Percentiles rank a stretch among this genome's conserved stretches.
phyloP scores from a whole-genome alignment of 1,284 basidiomycete genomes.

The Ustanciosporium gigantosporum region DNA sequence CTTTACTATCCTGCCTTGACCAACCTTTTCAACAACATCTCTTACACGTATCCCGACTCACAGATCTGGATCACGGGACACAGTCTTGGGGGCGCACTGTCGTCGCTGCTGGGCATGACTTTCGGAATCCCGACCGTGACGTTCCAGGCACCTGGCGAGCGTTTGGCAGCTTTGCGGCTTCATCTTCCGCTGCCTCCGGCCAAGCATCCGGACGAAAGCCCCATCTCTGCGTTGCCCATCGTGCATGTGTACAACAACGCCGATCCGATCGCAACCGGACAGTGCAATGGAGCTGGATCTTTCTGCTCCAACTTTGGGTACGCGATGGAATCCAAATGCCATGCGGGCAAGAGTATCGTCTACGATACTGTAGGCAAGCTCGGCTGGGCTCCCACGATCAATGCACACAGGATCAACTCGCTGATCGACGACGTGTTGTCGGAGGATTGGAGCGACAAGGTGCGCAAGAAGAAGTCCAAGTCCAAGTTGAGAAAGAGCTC shows the following conservation, averaged over 20 bases:
- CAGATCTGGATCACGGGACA: constrained; percentile 93
- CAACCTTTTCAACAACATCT: constrained; percentile 65
- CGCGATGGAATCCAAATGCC: constrained; percentile 66
- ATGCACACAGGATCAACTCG: constrained; percentile 76
- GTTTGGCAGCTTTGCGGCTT: constrained; percentile 77
- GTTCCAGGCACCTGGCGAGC: constrained; percentile 90
- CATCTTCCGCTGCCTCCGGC: constrained; percentile 75
- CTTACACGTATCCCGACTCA: constrained; percentile 87
- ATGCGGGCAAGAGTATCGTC: constrained; percentile 78
- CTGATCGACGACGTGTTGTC: constrained; percentile 75
- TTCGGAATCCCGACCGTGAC: constrained; percentile 89
- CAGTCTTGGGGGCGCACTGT: constrained; percentile 83
- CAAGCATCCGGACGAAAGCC: constrained; percentile 36
- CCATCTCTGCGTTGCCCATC: constrained; percentile 57
- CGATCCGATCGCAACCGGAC: constrained; percentile 68
- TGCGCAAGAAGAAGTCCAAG: constrained; percentile 35
- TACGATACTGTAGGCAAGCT: constrained; percentile 85
- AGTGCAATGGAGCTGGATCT: constrained; percentile 51
- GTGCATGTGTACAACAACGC: constrained; percentile 79
- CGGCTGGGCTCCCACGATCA: constrained; percentile 79
- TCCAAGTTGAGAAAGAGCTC: background rate
- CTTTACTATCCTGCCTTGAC: constrained; percentile 92
- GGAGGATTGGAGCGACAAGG: constrained; percentile 73
- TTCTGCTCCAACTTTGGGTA: constrained; percentile 58
- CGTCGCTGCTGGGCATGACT: constrained; percentile 82